Evolutionary conservation across 2,329 filamentous ascomycete species (phyloP).

Genomic region (Diaporthe batatas): DNA sequence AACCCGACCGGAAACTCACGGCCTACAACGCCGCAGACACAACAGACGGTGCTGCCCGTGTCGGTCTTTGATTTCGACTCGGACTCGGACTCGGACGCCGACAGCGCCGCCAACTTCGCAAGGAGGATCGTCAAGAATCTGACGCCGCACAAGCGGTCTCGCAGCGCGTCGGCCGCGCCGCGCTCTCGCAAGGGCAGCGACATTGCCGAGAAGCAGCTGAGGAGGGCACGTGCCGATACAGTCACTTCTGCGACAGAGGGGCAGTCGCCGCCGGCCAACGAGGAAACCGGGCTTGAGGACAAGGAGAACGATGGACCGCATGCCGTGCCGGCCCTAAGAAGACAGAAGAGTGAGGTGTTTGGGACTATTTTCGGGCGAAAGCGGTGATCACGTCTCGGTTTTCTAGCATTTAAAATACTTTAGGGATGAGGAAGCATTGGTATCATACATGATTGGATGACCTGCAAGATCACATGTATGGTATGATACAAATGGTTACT

Average conservation of each 20-base stretch:
- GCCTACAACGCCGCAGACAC: slow-evolving; percentile 8
- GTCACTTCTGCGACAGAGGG: neutral
- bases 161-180: slow-evolving; percentile 52
- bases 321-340: neutral
- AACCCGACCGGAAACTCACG: neutral
- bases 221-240: slow-evolving; percentile 37
- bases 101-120: slow-evolving; percentile 50
- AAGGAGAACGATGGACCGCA: neutral
- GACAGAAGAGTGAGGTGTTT: slow-evolving; percentile 39
- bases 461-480: neutral
- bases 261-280: neutral
- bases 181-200: slow-evolving; percentile 42
- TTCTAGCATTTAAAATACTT: neutral
- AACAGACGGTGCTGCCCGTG: slow-evolving; percentile 50
- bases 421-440: slow-evolving; percentile 13
- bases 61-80: slow-evolving; percentile 66
- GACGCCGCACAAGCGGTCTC: slow-evolving; percentile 45
- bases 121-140: slow-evolving; percentile 60
- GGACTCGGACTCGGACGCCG: slow-evolving; percentile 55
- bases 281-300: neutral
- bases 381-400: neutral
- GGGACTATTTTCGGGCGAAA: slow-evolving; percentile 34
- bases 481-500: neutral
- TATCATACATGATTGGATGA: slow-evolving; percentile 35
- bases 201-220: slow-evolving; percentile 38